Evolutionary conservation across 352 stramenopile species (phyloP).

Genomic region (Globisporangium okanoganense): DNA sequence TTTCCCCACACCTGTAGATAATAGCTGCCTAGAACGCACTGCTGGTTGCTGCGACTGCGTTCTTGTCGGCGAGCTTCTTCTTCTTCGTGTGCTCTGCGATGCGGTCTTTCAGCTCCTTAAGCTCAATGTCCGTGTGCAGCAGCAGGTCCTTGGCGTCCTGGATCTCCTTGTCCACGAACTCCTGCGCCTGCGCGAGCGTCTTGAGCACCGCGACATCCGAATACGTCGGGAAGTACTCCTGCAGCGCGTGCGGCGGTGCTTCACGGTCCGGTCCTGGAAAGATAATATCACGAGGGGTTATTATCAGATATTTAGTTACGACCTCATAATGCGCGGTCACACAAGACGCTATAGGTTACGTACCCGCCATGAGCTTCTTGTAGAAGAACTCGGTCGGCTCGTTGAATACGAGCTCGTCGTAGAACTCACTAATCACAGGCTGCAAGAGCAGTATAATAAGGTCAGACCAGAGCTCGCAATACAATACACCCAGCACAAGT

Average conservation of each 20-base stretch:
- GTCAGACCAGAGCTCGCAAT: neutral
- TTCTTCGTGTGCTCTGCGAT: conserved; percentile 77
- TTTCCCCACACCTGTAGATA: neutral
- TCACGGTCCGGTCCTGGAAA: conserved; percentile 52
- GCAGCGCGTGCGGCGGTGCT: conserved; percentile 59
- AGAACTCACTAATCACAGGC: conserved; percentile 94
- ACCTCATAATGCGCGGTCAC: neutral
- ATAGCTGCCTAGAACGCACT: neutral
- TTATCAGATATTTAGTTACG: neutral
- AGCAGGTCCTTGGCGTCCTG: conserved; percentile 69
- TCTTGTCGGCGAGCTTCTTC: conserved; percentile 64
- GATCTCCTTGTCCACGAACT: conserved; percentile 74
- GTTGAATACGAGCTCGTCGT: conserved; percentile 98
- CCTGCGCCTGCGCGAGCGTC: conserved; percentile 75
- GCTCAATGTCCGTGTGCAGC: conserved; percentile 59
- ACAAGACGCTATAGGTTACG: neutral
- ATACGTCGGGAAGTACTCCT: conserved; percentile 86
- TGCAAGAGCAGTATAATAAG: conserved; percentile 22
- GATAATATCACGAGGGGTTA: neutral
- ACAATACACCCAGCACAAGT: neutral
- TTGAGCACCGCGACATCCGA: conserved; percentile 88
- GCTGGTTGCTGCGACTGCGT: conserved; percentile 18
- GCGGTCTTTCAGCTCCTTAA: conserved; percentile 71
- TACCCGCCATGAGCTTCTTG: conserved; percentile 84
- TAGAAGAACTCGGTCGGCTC: conserved; percentile 96